Percentiles rank a stretch among this genome's conserved stretches.
Conservation (phyloP, 2,329 filamentous ascomycete species). For the Colletotrichum spinosum region DNA sequence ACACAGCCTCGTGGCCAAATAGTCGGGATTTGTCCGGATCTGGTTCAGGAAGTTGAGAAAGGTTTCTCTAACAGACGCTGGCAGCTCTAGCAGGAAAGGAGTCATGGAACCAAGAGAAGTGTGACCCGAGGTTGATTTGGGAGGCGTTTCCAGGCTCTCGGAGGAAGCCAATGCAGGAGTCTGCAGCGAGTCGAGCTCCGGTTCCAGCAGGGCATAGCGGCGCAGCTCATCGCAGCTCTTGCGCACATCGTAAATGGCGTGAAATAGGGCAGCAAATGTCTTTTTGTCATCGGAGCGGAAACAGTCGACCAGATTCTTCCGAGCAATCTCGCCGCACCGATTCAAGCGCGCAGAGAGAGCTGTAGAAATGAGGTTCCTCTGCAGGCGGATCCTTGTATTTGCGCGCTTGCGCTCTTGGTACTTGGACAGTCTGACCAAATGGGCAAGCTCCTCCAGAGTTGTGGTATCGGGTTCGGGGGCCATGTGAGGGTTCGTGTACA, state of each 20-base stretch:
- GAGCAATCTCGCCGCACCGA: constrained; percentile 78
- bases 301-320: constrained; percentile 80
- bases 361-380: constrained; percentile 79
- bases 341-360: constrained; percentile 80
- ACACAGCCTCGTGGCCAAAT: constrained; percentile 84
- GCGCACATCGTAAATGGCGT: constrained; percentile 82
- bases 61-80: constrained; percentile 77
- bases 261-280: constrained; percentile 78
- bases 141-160: constrained; percentile 32
- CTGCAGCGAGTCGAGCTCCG: constrained; percentile 75
- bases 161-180: constrained; percentile 57
- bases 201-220: constrained; percentile 77
- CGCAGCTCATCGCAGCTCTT: constrained; percentile 80
- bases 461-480: constrained; percentile 73
- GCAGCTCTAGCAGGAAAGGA: constrained; percentile 79
- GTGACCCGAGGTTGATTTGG: constrained; percentile 38
- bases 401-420: constrained; percentile 86
- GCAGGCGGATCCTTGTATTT: constrained; percentile 78
- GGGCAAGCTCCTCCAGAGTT: constrained; percentile 81
- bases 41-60: constrained; percentile 84
- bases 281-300: constrained; percentile 85
- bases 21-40: constrained; percentile 88
- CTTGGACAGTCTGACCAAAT: constrained; percentile 80
- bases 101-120: constrained; percentile 57
- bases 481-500: constrained; percentile 72